These are phyloP conservation scores for Diaporthe sp. DNA, from an alignment of 2,329 filamentous ascomycete genomes.

Conservation along the genomic window DNA sequence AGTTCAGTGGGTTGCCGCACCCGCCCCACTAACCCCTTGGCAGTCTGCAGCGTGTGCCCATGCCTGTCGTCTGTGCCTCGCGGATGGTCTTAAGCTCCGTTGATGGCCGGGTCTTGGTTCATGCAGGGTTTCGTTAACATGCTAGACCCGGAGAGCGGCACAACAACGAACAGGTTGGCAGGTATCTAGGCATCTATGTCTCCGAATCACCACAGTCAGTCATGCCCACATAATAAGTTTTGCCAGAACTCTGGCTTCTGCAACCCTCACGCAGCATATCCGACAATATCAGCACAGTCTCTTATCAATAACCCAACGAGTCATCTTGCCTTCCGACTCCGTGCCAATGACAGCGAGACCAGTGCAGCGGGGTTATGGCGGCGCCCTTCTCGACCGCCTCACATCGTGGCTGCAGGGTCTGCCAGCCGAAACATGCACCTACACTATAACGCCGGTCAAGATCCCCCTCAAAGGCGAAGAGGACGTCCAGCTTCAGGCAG, in stretches of 20 bases:
- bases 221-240: background rate
- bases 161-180: background rate
- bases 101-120: background rate
- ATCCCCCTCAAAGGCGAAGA: constrained; percentile 41
- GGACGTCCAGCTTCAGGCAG: constrained; percentile 42
- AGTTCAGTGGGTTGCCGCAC: background rate
- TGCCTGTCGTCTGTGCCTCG: background rate
- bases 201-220: background rate
- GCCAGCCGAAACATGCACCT: constrained; percentile 37
- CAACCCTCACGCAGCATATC: background rate
- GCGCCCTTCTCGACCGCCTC: constrained; percentile 27
- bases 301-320: background rate
- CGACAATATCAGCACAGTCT: background rate
- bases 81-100: background rate
- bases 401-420: constrained; percentile 27
- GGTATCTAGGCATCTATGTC: background rate
- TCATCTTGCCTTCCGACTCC: constrained; percentile 43
- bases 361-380: constrained; percentile 17
- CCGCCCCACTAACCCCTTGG: background rate
- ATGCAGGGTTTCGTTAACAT: background rate
- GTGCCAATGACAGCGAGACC: background rate
- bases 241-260: constrained; percentile 45
- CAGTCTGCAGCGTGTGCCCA: background rate
- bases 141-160: background rate
- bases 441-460: constrained; percentile 33